These are phyloP conservation scores for Aspergillus wentii DNA, from an alignment of 495 filamentous ascomycete genomes.

Conservation along the genomic window DNA sequence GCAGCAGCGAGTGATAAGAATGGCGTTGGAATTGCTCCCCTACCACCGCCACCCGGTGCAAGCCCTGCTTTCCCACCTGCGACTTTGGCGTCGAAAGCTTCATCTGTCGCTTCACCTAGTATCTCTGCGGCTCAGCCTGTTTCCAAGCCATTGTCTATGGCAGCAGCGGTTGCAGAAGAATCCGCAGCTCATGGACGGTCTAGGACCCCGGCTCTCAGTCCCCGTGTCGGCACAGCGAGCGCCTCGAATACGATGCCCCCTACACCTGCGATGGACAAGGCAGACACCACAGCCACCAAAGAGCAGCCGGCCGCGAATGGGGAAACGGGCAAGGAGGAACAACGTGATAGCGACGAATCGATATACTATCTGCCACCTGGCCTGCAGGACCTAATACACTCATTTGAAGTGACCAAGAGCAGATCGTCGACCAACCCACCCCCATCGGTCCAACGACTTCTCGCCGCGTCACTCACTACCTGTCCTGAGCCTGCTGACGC, in stretches of 20 bases:
- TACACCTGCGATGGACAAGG: slow-evolving; percentile 40
- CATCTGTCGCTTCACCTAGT: slow-evolving; percentile 50
- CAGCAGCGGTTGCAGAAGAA: slow-evolving; percentile 30
- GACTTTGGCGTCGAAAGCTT: slow-evolving; percentile 40
- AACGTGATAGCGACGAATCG: slow-evolving; percentile 56
- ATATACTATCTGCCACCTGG: slow-evolving; percentile 92
- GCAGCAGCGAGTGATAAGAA: slow-evolving; percentile 89
- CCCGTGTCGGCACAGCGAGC: slow-evolving; percentile 23
- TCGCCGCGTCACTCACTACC: slow-evolving; percentile 63
- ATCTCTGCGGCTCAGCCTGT: slow-evolving; percentile 50
- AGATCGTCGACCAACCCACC: slow-evolving; percentile 50
- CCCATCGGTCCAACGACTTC: slow-evolving; percentile 64
- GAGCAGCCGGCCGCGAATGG: slow-evolving; percentile 27
- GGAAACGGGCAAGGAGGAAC: slow-evolving; percentile 28
- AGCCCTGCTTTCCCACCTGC: slow-evolving; percentile 40
- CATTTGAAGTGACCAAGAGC: slow-evolving; percentile 79
- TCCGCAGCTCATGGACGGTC: slow-evolving; percentile 33
- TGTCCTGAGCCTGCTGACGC: slow-evolving; percentile 74
- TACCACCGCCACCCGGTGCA: slow-evolving; percentile 80
- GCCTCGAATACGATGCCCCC: slow-evolving; percentile 30
- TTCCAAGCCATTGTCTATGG: slow-evolving; percentile 34
- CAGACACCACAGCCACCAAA: slow-evolving; percentile 24
- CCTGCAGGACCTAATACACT: slow-evolving; percentile 82
- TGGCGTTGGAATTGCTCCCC: slow-evolving; percentile 81
- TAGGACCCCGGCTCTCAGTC: slow-evolving; percentile 47